Conservation (phyloP, 768 basidiomycete species). For the Panaeolus cyanescens region DNA sequence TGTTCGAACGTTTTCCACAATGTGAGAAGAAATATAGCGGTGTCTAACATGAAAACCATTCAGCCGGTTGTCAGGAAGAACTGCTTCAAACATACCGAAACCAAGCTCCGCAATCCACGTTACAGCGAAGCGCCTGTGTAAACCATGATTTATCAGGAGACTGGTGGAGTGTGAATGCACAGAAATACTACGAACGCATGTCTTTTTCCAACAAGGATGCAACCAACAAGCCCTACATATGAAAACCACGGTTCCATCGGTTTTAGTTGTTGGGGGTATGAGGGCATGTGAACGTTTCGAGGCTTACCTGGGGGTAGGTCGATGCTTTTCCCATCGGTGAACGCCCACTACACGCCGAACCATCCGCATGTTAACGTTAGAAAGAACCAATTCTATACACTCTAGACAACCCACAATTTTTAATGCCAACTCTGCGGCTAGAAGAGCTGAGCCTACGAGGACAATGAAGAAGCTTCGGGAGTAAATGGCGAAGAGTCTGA, state of each 20-base stretch:
- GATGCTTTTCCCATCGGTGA: conserved; percentile 33
- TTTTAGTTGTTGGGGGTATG: no score
- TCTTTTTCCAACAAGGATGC: conserved; percentile 34
- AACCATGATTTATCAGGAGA: neutral
- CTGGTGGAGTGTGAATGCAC: neutral
- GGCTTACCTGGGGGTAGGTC: conserved; percentile 29
- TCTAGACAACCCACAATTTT: conserved; percentile 32
- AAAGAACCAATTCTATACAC: neutral
- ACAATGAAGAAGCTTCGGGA: conserved; percentile 18
- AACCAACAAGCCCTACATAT: conserved; percentile 37
- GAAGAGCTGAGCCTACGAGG: conserved; percentile 17
- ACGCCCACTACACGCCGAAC: conserved; percentile 31
- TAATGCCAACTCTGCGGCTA: conserved; percentile 26
- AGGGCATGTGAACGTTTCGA: neutral
- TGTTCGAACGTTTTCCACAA: conserved; percentile 25
- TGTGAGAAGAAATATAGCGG: conserved; percentile 31
- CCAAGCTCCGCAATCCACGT: conserved; percentile 39
- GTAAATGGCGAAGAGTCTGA: conserved; percentile 33
- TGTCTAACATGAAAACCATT: no score
- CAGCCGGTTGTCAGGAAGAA: no score
- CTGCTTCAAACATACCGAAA: conserved; percentile 27
- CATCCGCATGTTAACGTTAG: neutral
- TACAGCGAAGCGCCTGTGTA: conserved; percentile 31
- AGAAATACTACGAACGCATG: conserved; percentile 20
- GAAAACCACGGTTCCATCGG: neutral